Conservation (phyloP, 805 yeast species). For the Allodekkera sacchari region DNA sequence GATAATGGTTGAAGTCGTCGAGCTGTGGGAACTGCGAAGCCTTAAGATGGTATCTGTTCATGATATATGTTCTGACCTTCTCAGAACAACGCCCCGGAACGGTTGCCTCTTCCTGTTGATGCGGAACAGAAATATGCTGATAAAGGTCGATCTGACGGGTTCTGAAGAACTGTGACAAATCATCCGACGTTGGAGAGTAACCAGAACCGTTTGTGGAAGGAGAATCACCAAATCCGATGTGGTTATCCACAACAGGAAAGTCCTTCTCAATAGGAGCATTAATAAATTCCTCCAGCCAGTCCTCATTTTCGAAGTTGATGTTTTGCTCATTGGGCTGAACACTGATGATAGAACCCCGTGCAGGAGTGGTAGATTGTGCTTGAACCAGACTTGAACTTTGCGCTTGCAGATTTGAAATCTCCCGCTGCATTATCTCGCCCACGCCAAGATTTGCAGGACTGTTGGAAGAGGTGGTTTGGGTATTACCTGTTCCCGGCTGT, state of each 20-base stretch:
- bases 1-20: constrained; percentile 69
- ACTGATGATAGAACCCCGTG: neutral
- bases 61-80: constrained; percentile 44
- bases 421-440: no score
- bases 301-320: constrained; percentile 16
- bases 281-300: constrained; percentile 66
- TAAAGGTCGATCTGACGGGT: constrained; percentile 60
- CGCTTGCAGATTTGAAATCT: no score
- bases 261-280: constrained; percentile 56
- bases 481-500: neutral
- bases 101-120: constrained; percentile 20
- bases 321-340: neutral
- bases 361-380: no score
- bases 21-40: constrained; percentile 64
- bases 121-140: constrained; percentile 31
- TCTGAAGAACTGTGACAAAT: constrained; percentile 54
- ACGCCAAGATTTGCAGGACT: no score
- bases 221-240: constrained; percentile 48
- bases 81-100: constrained; percentile 35
- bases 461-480: no score
- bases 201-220: constrained; percentile 23
- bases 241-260: constrained; percentile 43
- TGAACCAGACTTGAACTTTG: no score
- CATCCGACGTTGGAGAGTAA: constrained; percentile 20
- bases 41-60: constrained; percentile 43